Evolutionary conservation across 2,329 filamentous ascomycete genomes (phyloP), one percentile per base, ranked within the genome.

Genomic region (Alternaria rosae): DNA sequence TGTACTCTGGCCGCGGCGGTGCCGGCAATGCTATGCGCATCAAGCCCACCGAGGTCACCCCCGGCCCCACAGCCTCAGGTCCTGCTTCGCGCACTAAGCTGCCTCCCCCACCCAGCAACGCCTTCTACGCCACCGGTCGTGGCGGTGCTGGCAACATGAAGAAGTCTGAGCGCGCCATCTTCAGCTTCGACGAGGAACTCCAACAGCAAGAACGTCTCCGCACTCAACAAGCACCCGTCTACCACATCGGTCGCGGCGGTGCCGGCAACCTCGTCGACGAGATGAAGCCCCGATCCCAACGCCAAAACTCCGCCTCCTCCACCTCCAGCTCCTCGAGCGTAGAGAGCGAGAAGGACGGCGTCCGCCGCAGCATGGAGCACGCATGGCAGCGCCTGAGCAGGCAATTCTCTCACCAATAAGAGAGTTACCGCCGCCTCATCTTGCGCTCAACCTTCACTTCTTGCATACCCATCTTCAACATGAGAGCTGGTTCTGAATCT

Each of bases 131-230:
- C 81, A 85, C 85, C 11, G 89, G 89, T 70, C 87, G 89, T 60
- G 89, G 89, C 69, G 89, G 89, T 60, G 88, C 88, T 3, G 89
- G 89, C 72, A 91, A 91, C 81, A 84, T 87, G 65, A 82, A 83
- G 55, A 76, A 80, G 63, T 47, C 48, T 11, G 85, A 89, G 69
- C 83, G 86, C 42, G 83, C 85, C 71, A 88, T 89, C 76, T 89
- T 89, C 83, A 86, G 84, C 77, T 92, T 92, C 79, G 88, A 90
- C 76, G 88, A 90, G 80, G 88, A 90, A 72, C 83, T 90, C 54
- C 83, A 87, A 68, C 84, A 84, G 60, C 85, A 88, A 62, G 80
- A 86, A 65, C 82, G 84, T 59, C 81, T 86, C 57, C 83, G 84
- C 73, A 81, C 83, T 66, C 80, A 84, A 70, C 81, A 84, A 48